A percentile compares a stretch with the other conserved stretches of the same genome.
These are phyloP conservation scores for Mycena floridula DNA, from an alignment of 768 basidiomycete genomes.

Conservation along the genomic window DNA sequence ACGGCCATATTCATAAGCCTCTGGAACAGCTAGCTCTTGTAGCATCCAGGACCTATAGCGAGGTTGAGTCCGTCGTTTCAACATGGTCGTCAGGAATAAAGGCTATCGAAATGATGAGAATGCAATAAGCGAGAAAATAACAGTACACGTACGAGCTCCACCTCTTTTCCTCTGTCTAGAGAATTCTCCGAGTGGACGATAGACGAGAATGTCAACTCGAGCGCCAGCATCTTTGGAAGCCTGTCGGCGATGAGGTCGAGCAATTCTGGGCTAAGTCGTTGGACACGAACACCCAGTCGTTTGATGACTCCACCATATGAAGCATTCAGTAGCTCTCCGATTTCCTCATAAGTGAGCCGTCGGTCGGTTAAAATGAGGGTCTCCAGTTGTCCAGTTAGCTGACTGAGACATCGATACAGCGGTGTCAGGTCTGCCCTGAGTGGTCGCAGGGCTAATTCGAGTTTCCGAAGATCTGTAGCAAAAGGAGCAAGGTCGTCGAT, in stretches of 20 bases:
- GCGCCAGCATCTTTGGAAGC: slow-evolving; percentile 15
- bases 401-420: slow-evolving; percentile 23
- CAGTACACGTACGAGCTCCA: background rate
- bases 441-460: slow-evolving; percentile 33
- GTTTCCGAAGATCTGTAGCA: slow-evolving; percentile 24
- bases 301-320: slow-evolving; percentile 12
- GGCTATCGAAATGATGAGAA: too few species aligned
- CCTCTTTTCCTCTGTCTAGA: background rate
- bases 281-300: slow-evolving; percentile 14
- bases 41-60: background rate
- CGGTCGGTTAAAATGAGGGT: slow-evolving; percentile 33
- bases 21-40: background rate
- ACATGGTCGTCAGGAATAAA: too few species aligned
- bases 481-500: slow-evolving; percentile 20
- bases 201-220: slow-evolving; percentile 20
- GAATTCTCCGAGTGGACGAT: slow-evolving; percentile 5
- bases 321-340: slow-evolving; percentile 21
- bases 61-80: too few species aligned
- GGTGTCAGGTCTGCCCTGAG: slow-evolving; percentile 24
- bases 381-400: slow-evolving; percentile 21
- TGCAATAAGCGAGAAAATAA: background rate
- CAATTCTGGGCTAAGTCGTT: slow-evolving; percentile 18
- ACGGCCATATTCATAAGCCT: background rate
- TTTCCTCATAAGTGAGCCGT: slow-evolving; percentile 22
- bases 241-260: slow-evolving; percentile 16